These are phyloP conservation scores for Fusarium albosuccineum DNA, from an alignment of 2,329 filamentous ascomycete species.

Conservation along the genomic window DNA sequence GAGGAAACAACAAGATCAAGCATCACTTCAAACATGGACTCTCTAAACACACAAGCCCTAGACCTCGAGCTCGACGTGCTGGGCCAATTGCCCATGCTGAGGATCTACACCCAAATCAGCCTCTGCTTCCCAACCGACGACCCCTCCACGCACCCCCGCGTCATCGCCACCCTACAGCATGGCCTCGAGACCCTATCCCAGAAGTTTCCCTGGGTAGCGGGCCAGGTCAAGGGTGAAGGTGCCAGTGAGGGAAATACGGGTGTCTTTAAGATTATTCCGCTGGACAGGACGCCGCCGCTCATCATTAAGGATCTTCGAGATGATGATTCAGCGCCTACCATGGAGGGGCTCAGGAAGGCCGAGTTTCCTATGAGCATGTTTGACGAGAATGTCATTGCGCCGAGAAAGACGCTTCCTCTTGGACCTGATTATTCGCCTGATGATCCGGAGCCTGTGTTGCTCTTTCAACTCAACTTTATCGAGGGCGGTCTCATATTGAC, in stretches of 20 bases:
- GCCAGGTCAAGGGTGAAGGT: conserved; percentile 53
- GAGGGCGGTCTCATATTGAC: conserved; percentile 63
- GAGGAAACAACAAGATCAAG: neutral
- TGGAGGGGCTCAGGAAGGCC: conserved; percentile 53
- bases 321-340: conserved; percentile 52
- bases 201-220: conserved; percentile 62
- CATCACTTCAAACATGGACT: conserved; percentile 7
- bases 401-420: conserved; percentile 55
- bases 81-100: conserved; percentile 56
- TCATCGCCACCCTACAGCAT: conserved; percentile 48
- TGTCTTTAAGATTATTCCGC: conserved; percentile 55
- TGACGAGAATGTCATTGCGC: conserved; percentile 58
- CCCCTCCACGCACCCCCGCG: conserved; percentile 34
- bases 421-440: conserved; percentile 40
- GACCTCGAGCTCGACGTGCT: conserved; percentile 55
- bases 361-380: conserved; percentile 63
- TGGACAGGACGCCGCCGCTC: conserved; percentile 50
- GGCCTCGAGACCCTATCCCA: conserved; percentile 56
- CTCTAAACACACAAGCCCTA: neutral
- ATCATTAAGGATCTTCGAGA: conserved; percentile 58
- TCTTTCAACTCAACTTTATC: conserved; percentile 64
- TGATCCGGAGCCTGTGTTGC: conserved; percentile 55
- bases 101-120: conserved; percentile 62
- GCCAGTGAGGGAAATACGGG: conserved; percentile 48
- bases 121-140: conserved; percentile 53